Evolutionary conservation across 2,329 filamentous ascomycete species (phyloP).

Genomic region (Aspergillus arachidicola): DNA sequence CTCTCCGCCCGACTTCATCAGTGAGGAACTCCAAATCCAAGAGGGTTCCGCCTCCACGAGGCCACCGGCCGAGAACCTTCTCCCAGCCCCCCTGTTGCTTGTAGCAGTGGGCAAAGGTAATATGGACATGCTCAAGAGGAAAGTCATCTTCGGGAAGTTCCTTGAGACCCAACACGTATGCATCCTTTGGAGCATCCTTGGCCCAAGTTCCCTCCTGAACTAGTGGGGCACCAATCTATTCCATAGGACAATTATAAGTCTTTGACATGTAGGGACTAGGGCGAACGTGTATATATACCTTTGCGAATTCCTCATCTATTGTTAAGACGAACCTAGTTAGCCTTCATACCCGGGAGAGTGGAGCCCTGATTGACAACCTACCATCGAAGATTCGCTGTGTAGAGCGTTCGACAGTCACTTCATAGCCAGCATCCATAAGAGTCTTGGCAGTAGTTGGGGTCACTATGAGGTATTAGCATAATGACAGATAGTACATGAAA

Average conservation of each 20-base stretch:
- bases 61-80: slow-evolving; percentile 75
- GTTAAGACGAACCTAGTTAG: slow-evolving; percentile 11
- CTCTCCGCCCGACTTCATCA: slow-evolving; percentile 67
- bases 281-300: slow-evolving; percentile 25
- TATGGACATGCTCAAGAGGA: slow-evolving; percentile 71
- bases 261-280: neutral
- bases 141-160: slow-evolving; percentile 72
- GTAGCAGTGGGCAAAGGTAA: slow-evolving; percentile 74
- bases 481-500: neutral
- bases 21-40: slow-evolving; percentile 86
- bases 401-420: slow-evolving; percentile 67
- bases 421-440: slow-evolving; percentile 70
- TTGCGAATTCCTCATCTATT: slow-evolving; percentile 39
- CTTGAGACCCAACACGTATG: slow-evolving; percentile 76
- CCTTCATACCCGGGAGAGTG: neutral
- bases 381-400: slow-evolving; percentile 64
- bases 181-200: slow-evolving; percentile 64
- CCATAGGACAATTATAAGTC: neutral
- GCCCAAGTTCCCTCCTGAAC: slow-evolving; percentile 69
- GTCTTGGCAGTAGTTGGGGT: slow-evolving; percentile 59
- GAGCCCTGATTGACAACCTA: slow-evolving; percentile 20
- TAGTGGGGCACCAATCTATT: slow-evolving; percentile 63
- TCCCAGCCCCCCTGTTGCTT: slow-evolving; percentile 80
- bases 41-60: slow-evolving; percentile 73
- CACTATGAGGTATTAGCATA: slow-evolving; percentile 32